These are phyloP conservation scores for Naganishia sp. DNA, from an alignment of 1,284 basidiomycete species.

Conservation along the genomic window DNA sequence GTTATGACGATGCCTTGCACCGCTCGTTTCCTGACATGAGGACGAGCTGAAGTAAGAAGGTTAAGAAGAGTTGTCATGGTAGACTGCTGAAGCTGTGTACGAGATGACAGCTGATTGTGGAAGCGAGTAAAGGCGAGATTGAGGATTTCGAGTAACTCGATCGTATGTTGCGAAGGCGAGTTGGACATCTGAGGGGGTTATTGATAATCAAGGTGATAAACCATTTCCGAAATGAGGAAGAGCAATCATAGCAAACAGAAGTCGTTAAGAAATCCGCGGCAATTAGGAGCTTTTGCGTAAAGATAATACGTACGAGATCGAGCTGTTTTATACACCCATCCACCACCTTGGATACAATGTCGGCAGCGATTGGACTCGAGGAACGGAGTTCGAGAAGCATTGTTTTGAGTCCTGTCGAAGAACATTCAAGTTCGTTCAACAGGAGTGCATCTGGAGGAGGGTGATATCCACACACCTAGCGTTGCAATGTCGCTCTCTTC, in stretches of 20 bases:
- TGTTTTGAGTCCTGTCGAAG: slow-evolving; percentile 76
- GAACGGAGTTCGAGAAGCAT: slow-evolving; percentile 85
- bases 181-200: not conserved
- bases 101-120: slow-evolving; percentile 65
- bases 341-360: slow-evolving; percentile 79
- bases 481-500: slow-evolving; percentile 79
- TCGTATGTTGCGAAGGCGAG: slow-evolving; percentile 22
- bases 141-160: slow-evolving; percentile 83
- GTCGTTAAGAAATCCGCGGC: not conserved
- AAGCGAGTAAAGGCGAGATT: slow-evolving; percentile 88
- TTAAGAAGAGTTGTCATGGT: slow-evolving; percentile 73
- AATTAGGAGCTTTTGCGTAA: not conserved
- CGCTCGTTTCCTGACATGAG: slow-evolving; percentile 85
- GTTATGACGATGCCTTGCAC: slow-evolving; percentile 68
- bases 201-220: not conserved
- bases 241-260: not conserved
- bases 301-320: slow-evolving; percentile 62
- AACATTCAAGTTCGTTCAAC: no score
- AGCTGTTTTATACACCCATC: slow-evolving; percentile 80
- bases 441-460: not conserved
- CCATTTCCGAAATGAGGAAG: not conserved
- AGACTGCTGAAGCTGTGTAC: slow-evolving; percentile 58
- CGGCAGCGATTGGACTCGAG: slow-evolving; percentile 72
- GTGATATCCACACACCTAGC: slow-evolving; percentile 64
- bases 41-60: slow-evolving; percentile 71